Conservation (phyloP, 345 rosid species). For the Citrus hindsii region DNA sequence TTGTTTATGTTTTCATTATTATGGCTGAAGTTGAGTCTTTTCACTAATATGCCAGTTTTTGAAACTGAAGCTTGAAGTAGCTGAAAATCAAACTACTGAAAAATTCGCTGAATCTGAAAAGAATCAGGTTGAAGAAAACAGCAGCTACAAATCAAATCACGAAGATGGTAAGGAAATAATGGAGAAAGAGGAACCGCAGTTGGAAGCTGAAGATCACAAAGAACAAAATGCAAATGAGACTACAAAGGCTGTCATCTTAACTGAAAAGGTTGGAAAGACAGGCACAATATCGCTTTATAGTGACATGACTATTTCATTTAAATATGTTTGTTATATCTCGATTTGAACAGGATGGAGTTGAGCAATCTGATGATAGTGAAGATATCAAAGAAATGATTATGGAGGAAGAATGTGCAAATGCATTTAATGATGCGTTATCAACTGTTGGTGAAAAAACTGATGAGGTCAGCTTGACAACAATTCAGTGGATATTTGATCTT, state of each 20-base stretch:
- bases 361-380: conserved; percentile 22
- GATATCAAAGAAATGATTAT: conserved; percentile 15
- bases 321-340: background rate
- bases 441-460: conserved; percentile 17
- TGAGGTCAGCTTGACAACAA: conserved; percentile 19
- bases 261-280: conserved; percentile 38
- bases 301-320: conserved; percentile 6
- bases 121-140: conserved; percentile 15
- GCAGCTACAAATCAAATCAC: background rate
- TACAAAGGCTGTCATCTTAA: conserved; percentile 20
- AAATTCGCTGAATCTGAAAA: conserved; percentile 7
- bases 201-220: conserved; percentile 21
- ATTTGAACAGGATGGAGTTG: conserved; percentile 29
- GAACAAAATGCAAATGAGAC: conserved; percentile 25
- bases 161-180: conserved; percentile 16
- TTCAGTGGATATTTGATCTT: background rate
- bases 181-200: conserved; percentile 17
- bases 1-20: background rate
- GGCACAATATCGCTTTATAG: background rate
- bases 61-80: conserved; percentile 25
- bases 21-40: background rate
- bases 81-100: conserved; percentile 18
- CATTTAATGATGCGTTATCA: background rate
- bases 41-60: conserved; percentile 7
- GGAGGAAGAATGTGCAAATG: conserved; percentile 17